phyloP scores from a whole-genome alignment of 192 early-diverging fungal genomes.

The Backusella tarrabulga region DNA sequence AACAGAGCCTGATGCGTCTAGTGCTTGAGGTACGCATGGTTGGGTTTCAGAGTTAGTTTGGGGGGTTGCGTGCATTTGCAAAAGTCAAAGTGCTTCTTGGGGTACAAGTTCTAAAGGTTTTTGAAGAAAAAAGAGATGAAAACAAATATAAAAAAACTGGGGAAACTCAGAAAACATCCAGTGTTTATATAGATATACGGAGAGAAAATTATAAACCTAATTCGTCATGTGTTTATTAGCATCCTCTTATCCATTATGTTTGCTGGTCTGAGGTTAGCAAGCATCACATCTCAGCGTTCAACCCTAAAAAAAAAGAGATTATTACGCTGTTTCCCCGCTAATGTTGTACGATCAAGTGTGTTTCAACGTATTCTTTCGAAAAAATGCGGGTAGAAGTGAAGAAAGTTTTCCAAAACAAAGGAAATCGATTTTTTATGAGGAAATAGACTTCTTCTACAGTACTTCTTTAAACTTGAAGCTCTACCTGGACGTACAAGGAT shows the following conservation, averaged over 20 bases:
- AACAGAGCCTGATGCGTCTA: neutral
- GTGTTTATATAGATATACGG: slow-evolving; percentile 9
- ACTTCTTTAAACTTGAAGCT: slow-evolving; percentile 7
- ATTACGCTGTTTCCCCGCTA: neutral
- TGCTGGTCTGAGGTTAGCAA: slow-evolving; percentile 20
- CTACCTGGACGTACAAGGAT: neutral
- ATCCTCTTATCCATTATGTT: slow-evolving; percentile 3
- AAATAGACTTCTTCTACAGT: slow-evolving; percentile 4
- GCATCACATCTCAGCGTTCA: slow-evolving; percentile 5
- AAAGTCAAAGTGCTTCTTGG: neutral
- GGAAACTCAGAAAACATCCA: slow-evolving; percentile 4
- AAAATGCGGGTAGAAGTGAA: neutral
- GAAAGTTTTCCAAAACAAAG: neutral
- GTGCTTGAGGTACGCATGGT: neutral
- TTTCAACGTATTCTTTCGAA: neutral
- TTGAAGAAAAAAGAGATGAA: slow-evolving; percentile 13
- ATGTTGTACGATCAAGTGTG: neutral
- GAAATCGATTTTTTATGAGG: neutral
- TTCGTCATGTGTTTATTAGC: slow-evolving; percentile 20
- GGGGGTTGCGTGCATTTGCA: neutral
- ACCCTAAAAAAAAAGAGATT: slow-evolving; percentile 12
- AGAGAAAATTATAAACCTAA: slow-evolving; percentile 1
- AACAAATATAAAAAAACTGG: neutral
- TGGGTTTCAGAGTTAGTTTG: neutral
- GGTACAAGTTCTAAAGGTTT: neutral